Percentiles rank a stretch among this genome's conserved stretches.
phyloP scores from a whole-genome alignment of 306 rosid genomes.

The Rosa rugosa region DNA sequence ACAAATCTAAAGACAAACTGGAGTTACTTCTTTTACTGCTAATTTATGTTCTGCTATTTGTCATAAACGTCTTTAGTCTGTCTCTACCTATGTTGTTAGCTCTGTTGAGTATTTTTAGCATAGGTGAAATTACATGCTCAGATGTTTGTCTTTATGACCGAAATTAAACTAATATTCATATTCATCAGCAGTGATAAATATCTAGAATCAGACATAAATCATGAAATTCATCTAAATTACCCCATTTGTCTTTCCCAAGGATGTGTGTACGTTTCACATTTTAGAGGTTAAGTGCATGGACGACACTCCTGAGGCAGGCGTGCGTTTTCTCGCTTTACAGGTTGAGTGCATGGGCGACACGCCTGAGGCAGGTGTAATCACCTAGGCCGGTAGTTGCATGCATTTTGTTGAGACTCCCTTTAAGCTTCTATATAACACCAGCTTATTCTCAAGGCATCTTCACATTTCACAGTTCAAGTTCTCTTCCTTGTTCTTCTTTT shows the following conservation, averaged over 20 bases:
- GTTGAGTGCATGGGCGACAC: background rate
- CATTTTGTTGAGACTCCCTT: background rate
- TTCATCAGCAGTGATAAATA: background rate
- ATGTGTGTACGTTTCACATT: background rate
- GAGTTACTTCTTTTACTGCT: background rate
- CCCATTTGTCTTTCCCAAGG: background rate
- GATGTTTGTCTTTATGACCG: background rate
- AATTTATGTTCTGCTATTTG: background rate
- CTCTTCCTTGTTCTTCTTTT: background rate
- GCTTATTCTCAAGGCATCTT: background rate
- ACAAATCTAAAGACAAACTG: background rate
- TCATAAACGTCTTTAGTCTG: background rate
- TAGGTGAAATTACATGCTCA: background rate
- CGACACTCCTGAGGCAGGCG: slow-evolving; percentile 6
- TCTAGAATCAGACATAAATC: slow-evolving; percentile 1
- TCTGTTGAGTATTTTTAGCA: background rate
- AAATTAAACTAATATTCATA: background rate
- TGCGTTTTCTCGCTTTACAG: background rate
- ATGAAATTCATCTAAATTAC: background rate
- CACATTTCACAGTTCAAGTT: slow-evolving; percentile 11
- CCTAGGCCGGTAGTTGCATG: slow-evolving; percentile 12
- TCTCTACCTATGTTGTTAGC: background rate
- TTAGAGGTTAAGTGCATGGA: background rate
- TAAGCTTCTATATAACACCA: slow-evolving; percentile 16
- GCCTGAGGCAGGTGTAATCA: slow-evolving; percentile 20